Evolutionary conservation across 1,284 basidiomycete species (phyloP), one percentile per base, ranked within the genome.

Genomic region (Apiotrichum porosum): DNA sequence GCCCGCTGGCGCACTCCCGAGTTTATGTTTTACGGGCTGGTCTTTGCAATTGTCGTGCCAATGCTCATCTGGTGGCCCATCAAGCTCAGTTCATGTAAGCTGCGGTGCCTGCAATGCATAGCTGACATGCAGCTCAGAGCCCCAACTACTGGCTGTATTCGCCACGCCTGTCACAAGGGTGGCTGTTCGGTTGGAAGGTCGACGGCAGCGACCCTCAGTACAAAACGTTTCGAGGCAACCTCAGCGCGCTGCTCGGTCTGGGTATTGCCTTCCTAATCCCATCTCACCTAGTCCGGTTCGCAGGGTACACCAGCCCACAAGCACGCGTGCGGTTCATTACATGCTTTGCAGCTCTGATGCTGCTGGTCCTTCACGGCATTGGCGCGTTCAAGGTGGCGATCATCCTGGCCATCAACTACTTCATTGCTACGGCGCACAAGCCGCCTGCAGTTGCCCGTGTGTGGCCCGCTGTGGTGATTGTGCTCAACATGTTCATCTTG

Each of bases 141-240:
- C 81, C 81, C 1, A 94, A 95, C 65, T 93, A 84, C 62, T 66
- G 61, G 4, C 66, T 76, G 19, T 95, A 83, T 69, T 69, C 77
- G 1, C 65, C 75, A 15, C 77, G 79, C 49, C 74, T 97, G 1
- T 82, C 81, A 2, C 55, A 60, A 1, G 79, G 79, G 4, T 81
- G 79, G 79, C 60, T 80, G 22, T 70, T 72, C 15, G 73, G 74
- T 1, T 66, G 76, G 21, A 57, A 65, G 47, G 71, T 78, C 87
- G 90, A 94, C 66, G 87, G 85, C 65, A 89, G 86, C 54, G 89
- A 93, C 62, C 74, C 77, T 0, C 90, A 93, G 74, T 92, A 90
- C 65, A 84, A 85, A 19, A 80, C 82, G 2, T 91, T 94, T 71
- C 80, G 90, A 41, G 77, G 79, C 59, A 88, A 88, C 63, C 66